Base-by-base conservation (phyloP, 2,329 filamentous ascomycete genomes). In the Parafenestella ontariensis region DNA sequence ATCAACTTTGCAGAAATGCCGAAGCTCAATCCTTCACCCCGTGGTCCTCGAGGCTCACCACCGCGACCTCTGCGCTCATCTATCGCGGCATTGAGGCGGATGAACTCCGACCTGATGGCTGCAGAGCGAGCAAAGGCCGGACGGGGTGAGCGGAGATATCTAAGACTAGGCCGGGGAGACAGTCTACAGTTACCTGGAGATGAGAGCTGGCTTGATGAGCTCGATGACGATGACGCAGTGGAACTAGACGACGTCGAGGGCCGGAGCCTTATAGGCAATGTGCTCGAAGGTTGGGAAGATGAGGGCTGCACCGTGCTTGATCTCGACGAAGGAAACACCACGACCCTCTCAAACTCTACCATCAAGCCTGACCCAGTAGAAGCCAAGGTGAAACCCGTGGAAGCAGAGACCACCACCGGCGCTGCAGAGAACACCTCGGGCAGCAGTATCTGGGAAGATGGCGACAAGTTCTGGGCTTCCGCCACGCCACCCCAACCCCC, bases 71-170 rank as follows among this genome's bases (percentile, higher is more conserved):
- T 80, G 4, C 71, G 76, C 13, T 69, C 71, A 28, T 76, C 75
- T 7, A 76, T 78, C 37, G 56, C 69, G 69, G 54, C 73, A 17
- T 66, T 80, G 3, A 66, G 78, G 5, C 70, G 77, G 18, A 79
- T 79, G 77, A 79, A 80, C 58, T 76, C 73, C 23, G 77, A 79
- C 47, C 70, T 73, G 2, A 47, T 46, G 6, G 53, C 59, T 18
- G 57, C 59, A 5, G 55, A 56, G 21, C 58, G 56, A 13, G 48
- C 65, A 41, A 58, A 62, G 40, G 58, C 62, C 8, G 71, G 68
- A 9, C 49, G 61, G 2, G 71, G 67, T 8, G 73, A 72, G 45
- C 60, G 76, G 0, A 69, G 75, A 5, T 80, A 79, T 58, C 54
- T 76, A 18, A 65, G 71, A n/a, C 63, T 80, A 0, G 76, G 77